These are phyloP conservation scores for Apocynum venetum DNA, from an alignment of 257 asterid genomes.

Conservation along the genomic window DNA sequence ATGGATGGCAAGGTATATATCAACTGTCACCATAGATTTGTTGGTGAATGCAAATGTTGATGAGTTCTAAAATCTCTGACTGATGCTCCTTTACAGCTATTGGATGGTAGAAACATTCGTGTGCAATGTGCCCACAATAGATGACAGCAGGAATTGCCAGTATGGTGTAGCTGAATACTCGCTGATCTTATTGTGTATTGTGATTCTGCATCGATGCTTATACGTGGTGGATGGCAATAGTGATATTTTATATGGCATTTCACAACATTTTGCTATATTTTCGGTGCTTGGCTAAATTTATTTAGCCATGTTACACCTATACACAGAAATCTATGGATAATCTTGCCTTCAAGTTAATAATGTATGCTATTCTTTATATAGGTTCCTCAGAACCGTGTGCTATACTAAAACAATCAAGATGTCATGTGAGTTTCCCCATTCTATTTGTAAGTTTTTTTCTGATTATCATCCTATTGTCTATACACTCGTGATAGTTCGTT, in stretches of 20 bases:
- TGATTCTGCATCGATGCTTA: background rate
- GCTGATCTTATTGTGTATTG: background rate
- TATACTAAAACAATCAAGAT: background rate
- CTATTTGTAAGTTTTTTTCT: background rate
- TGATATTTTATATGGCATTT: background rate
- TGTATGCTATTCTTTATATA: background rate
- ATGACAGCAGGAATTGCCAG: conserved; percentile 18
- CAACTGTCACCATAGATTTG: background rate
- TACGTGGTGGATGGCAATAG: background rate
- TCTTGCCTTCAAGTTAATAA: background rate
- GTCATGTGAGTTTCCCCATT: background rate
- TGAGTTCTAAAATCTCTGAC: conserved; percentile 3
- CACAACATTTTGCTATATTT: background rate
- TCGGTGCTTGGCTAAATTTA: background rate
- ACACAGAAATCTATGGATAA: background rate
- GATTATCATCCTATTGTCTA: background rate
- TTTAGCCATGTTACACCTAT: background rate
- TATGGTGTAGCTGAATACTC: background rate
- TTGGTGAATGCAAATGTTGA: background rate
- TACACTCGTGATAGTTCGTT: background rate
- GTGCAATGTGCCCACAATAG: conserved; percentile 37
- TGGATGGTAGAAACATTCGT: conserved; percentile 71
- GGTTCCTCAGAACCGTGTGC: background rate
- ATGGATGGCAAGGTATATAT: conserved; percentile 63
- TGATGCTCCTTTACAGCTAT: conserved; percentile 34